phyloP scores from a whole-genome alignment of 495 filamentous ascomycete genomes.

The Pyrenopolyporus hunteri region DNA sequence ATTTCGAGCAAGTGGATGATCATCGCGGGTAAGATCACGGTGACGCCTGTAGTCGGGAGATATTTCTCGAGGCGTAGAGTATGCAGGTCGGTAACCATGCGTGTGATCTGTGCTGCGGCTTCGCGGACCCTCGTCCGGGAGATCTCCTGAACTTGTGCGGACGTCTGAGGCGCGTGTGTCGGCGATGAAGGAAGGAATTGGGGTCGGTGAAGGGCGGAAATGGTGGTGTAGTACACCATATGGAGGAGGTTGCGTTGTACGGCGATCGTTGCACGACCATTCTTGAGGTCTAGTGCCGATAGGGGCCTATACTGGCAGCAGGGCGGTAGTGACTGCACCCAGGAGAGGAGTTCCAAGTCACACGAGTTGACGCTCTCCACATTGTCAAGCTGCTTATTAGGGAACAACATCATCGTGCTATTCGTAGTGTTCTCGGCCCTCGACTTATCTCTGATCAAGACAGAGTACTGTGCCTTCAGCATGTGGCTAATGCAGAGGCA shows the following conservation, averaged over 20 bases:
- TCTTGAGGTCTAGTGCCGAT: constrained; percentile 52
- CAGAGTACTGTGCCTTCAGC: constrained; percentile 85
- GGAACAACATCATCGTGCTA: constrained; percentile 88
- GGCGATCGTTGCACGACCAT: constrained; percentile 57
- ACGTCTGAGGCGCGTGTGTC: constrained; percentile 59
- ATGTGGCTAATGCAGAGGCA: constrained; percentile 85
- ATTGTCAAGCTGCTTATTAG: constrained; percentile 80
- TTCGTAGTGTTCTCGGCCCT: constrained; percentile 70
- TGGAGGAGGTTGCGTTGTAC: constrained; percentile 80
- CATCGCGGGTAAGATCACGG: constrained; percentile 85
- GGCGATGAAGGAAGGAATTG: constrained; percentile 81
- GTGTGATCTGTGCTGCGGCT: constrained; percentile 80
- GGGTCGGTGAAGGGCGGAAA: constrained; percentile 85
- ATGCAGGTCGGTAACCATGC: constrained; percentile 75
- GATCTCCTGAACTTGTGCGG: constrained; percentile 70
- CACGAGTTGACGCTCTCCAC: constrained; percentile 73
- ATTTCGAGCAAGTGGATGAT: constrained; percentile 91
- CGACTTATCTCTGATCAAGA: constrained; percentile 78
- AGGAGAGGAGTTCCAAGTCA: constrained; percentile 74
- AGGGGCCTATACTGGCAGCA: constrained; percentile 66
- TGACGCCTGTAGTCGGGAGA: constrained; percentile 86
- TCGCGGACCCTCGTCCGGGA: constrained; percentile 79
- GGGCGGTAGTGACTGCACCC: constrained; percentile 70
- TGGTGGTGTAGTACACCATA: constrained; percentile 87
- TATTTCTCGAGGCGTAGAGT: constrained; percentile 71